Evolutionary conservation across 176 grass and related monocot species (phyloP), one percentile per base, ranked within the genome.

Genomic region (Miscanthus lutarioriparius): DNA sequence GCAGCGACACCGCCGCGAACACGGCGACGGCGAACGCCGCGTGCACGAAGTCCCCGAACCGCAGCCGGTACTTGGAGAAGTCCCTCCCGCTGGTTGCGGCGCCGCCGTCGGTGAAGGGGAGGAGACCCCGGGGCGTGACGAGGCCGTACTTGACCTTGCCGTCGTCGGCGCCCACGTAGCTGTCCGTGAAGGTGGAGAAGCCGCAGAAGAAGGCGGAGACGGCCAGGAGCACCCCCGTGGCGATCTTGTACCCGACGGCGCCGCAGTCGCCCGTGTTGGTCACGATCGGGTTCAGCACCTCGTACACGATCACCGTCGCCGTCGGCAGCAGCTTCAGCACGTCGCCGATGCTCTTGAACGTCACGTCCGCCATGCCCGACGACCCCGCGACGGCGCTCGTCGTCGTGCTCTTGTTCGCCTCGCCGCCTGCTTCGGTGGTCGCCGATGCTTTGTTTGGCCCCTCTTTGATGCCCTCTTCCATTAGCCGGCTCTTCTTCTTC

Each of bases 141-240:
- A 96, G 10, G 33, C 94, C 91, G 35, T 93, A 96, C 80, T 80
- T 89, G 6, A 89, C 56, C 72, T 91, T 96, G 72, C 91, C 91
- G 59, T 96, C 88, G 26, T 93, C 86, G 39, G 82, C 81, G 68
- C 82, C 86, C 10, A 83, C 11, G 77, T 89, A 93, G 85, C 94
- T 96, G 77, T 96, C 91, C 4, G 88, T 96, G 84, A 96, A 96
- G 86, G 72, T 26, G 10, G 93, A 87, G 86, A 96, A 87, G 40
- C 72, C 91, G 53, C 93, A 95, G 43, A 75, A 86, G 54, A 95
- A 65, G 44, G 74, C 74, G 56, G 65, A 83, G 27, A 86, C 28
- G 5, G 32, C 76, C 20, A 96, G 84, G 45, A 96, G 67, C 6
- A 75, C 17, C 73, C 83, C 76, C 7, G 88, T 85, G n/a, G 88